phyloP scores from a whole-genome alignment of 306 rosid genomes.

The Potentilla sterilis region DNA sequence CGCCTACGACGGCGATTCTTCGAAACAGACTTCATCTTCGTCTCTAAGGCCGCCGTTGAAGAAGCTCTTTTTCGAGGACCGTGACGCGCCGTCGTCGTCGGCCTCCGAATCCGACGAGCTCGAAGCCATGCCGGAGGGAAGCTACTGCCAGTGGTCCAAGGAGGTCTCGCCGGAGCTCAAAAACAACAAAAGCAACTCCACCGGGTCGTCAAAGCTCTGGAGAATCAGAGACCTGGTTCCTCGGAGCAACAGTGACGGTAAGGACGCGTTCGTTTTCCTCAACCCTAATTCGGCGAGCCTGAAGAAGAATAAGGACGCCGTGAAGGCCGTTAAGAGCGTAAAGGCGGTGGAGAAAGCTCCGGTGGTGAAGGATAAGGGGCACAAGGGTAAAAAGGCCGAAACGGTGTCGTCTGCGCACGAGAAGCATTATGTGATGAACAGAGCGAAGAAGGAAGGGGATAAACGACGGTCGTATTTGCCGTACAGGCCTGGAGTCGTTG shows the following conservation, averaged over 20 bases:
- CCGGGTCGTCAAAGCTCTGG: slow-evolving; percentile 80
- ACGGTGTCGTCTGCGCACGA: slow-evolving; percentile 59
- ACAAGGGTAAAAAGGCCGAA: slow-evolving; percentile 13
- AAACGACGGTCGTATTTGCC: slow-evolving; percentile 78
- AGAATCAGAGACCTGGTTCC: slow-evolving; percentile 53
- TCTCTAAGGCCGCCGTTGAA: slow-evolving; percentile 41
- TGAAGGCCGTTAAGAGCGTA: not conserved
- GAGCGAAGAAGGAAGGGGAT: slow-evolving; percentile 62
- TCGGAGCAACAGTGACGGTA: slow-evolving; percentile 81
- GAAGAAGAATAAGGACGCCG: slow-evolving; percentile 6
- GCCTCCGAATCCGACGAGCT: slow-evolving; percentile 34
- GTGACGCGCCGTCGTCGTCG: slow-evolving; percentile 23
- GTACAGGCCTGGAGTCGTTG: slow-evolving; percentile 58
- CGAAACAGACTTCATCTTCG: not conserved
- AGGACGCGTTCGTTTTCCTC: slow-evolving; percentile 70
- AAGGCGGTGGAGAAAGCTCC: not conserved
- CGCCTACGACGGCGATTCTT: slow-evolving; percentile 20
- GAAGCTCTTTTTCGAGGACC: slow-evolving; percentile 52
- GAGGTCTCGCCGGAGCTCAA: slow-evolving; percentile 35
- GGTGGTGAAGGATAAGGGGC: not conserved
- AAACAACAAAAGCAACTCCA: slow-evolving; percentile 79
- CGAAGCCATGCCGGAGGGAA: slow-evolving; percentile 31
- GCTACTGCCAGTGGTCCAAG: slow-evolving; percentile 74
- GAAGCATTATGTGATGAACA: slow-evolving; percentile 55
- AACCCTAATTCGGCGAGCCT: slow-evolving; percentile 25